phyloP scores from a whole-genome alignment of 2,329 filamentous ascomycete genomes.

The Aspergillus viridinutans region DNA sequence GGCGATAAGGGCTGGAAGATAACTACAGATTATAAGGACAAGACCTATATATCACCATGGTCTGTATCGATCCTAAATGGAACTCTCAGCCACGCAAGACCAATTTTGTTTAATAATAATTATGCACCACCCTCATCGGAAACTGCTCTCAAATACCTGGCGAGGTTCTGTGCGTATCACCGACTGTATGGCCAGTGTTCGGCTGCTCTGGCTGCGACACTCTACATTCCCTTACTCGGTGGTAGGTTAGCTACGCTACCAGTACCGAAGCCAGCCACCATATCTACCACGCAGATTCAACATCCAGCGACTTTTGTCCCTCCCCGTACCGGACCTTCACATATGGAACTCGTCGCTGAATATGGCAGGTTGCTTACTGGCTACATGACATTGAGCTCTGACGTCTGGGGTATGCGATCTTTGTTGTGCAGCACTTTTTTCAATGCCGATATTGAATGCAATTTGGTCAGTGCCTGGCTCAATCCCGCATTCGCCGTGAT shows the following conservation, averaged over 20 bases:
- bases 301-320: not conserved
- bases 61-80: slow-evolving; percentile 9
- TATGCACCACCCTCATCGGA: slow-evolving; percentile 7
- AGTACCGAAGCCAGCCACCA: slow-evolving; percentile 9
- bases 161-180: slow-evolving; percentile 16
- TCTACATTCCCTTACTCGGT: slow-evolving; percentile 15
- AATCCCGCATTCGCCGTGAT: slow-evolving; percentile 17
- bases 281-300: not conserved
- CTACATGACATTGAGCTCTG: slow-evolving; percentile 22
- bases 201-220: slow-evolving; percentile 16
- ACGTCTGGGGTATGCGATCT: slow-evolving; percentile 20
- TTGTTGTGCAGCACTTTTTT: slow-evolving; percentile 22
- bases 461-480: slow-evolving; percentile 20
- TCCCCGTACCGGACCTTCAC: not conserved
- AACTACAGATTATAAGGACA: slow-evolving; percentile 15
- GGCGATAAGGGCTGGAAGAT: slow-evolving; percentile 11
- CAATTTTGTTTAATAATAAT: not conserved
- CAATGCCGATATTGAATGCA: slow-evolving; percentile 19
- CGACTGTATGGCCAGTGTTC: slow-evolving; percentile 20
- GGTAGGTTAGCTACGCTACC: slow-evolving; percentile 11
- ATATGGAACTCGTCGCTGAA: slow-evolving; percentile 5
- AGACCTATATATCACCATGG: slow-evolving; percentile 18
- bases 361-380: slow-evolving; percentile 7
- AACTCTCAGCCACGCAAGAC: slow-evolving; percentile 3
- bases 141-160: slow-evolving; percentile 17